Percentiles rank a stretch among this genome's conserved stretches.
Conservation (phyloP, 1,284 basidiomycete genomes). For the Trichosporon coremiiforme region DNA sequence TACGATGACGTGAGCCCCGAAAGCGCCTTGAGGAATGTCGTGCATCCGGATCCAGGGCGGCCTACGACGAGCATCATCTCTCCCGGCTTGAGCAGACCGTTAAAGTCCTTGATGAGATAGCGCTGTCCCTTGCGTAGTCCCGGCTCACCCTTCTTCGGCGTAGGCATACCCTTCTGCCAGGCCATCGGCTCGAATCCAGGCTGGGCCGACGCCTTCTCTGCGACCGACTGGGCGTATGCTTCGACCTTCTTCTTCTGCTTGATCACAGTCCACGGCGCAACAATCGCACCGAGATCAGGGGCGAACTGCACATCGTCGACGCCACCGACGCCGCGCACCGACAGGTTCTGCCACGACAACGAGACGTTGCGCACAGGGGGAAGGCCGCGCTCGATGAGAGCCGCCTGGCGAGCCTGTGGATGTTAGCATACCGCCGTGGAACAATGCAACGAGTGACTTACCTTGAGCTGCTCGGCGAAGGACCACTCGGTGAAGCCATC, state of each 20-base stretch:
- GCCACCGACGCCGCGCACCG: slow-evolving; percentile 44
- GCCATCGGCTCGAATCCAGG: slow-evolving; percentile 32
- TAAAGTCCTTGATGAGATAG: slow-evolving; percentile 48
- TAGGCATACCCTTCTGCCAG: slow-evolving; percentile 31
- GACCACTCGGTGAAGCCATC: neutral
- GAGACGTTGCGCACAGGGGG: slow-evolving; percentile 31
- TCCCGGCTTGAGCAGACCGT: slow-evolving; percentile 45
- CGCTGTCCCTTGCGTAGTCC: slow-evolving; percentile 46
- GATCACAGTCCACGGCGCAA: slow-evolving; percentile 41
- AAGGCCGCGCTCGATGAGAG: slow-evolving; percentile 23
- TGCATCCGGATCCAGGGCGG: slow-evolving; percentile 57
- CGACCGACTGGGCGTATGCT: slow-evolving; percentile 31
- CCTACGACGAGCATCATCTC: slow-evolving; percentile 56
- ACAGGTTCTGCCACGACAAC: slow-evolving; percentile 44
- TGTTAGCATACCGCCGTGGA: neutral
- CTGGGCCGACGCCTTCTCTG: slow-evolving; percentile 19
- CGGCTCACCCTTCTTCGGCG: slow-evolving; percentile 35
- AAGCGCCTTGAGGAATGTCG: slow-evolving; percentile 58
- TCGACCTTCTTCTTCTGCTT: slow-evolving; percentile 43
- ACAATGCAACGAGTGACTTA: neutral
- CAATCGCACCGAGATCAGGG: slow-evolving; percentile 43
- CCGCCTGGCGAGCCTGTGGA: slow-evolving; percentile 22
- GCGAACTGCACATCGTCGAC: slow-evolving; percentile 47
- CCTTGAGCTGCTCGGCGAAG: slow-evolving; percentile 13
- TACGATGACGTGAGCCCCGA: slow-evolving; percentile 55